Evolutionary conservation across 176 grass and related monocot species (phyloP).

Genomic region (Ananas comosus): DNA sequence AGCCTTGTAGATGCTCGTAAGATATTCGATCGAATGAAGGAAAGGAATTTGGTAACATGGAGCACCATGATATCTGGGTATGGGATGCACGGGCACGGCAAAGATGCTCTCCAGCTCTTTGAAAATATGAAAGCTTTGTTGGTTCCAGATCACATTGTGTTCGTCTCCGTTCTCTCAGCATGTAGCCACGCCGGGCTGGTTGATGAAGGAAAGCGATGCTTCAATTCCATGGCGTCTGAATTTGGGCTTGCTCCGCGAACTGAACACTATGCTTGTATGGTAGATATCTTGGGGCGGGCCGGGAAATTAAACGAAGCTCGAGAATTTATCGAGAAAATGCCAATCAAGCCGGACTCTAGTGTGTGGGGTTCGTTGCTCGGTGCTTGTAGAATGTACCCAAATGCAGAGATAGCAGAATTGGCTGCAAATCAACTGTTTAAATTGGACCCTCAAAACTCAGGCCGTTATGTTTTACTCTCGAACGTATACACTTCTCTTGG

Average conservation of each 20-base stretch:
- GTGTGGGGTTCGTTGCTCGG: constrained; percentile 31
- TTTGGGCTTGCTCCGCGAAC: constrained; percentile 9
- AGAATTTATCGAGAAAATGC: constrained; percentile 19
- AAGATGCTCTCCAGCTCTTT: constrained; percentile 17
- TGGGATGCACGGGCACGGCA: constrained; percentile 24
- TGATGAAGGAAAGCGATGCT: constrained; percentile 19
- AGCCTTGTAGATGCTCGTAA: constrained; percentile 6
- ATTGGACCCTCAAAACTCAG: constrained; percentile 18
- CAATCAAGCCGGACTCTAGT: constrained; percentile 23
- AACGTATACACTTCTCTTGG: constrained; percentile 27
- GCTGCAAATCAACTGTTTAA: constrained; percentile 18
- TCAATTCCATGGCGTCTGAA: constrained; percentile 18
- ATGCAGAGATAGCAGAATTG: constrained; percentile 23
- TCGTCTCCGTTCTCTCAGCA: constrained; percentile 23
- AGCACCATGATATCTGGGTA: constrained; percentile 28
- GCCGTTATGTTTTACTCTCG: constrained; percentile 21
- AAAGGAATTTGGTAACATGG: constrained; percentile 21
- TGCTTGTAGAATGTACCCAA: constrained; percentile 25
- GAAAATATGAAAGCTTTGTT: constrained; percentile 10
- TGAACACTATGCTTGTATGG: constrained; percentile 25
- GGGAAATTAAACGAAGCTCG: constrained; percentile 24
- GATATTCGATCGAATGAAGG: constrained; percentile 16
- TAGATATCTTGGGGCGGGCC: constrained; percentile 22
- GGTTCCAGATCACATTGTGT: constrained; percentile 14
- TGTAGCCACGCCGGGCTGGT: constrained; percentile 21